Evolutionary conservation across 176 grass and related monocot species (phyloP).

Genomic region (Cenchrus americanus): DNA sequence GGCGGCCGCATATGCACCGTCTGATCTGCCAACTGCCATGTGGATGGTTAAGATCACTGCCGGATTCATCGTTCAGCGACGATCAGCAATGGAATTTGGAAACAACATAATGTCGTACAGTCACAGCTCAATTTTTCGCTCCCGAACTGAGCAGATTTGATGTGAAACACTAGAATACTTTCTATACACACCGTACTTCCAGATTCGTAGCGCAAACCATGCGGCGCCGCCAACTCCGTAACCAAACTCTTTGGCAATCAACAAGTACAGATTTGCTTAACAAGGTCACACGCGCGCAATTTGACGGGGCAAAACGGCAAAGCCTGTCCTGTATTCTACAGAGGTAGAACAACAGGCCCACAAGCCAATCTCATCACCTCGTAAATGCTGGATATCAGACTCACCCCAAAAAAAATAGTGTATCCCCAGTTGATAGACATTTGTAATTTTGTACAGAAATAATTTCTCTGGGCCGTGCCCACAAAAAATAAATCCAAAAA

Average conservation of each 20-base stretch:
- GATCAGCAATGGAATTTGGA: no score
- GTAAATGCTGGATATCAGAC: conserved; percentile 29
- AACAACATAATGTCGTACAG: no score
- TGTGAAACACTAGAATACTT: background rate
- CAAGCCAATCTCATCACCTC: background rate
- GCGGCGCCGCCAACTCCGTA: no score
- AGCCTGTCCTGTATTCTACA: conserved; percentile 3
- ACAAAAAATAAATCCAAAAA: conserved; percentile 34
- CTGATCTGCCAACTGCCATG: no score
- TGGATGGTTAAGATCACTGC: no score
- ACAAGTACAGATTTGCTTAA: background rate
- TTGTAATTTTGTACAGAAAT: conserved; percentile 33
- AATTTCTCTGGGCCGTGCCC: conserved; percentile 34
- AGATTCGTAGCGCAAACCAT: background rate
- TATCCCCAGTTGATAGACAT: conserved; percentile 41
- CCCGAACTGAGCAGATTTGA: background rate
- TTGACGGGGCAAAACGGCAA: background rate
- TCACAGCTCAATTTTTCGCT: background rate
- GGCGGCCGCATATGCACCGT: no score
- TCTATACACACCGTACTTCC: background rate
- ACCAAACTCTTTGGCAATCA: background rate
- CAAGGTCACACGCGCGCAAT: background rate
- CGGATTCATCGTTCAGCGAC: no score
- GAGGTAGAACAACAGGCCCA: background rate
- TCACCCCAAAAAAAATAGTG: conserved; percentile 41